A percentile compares a stretch with the other conserved stretches of the same genome.
These are phyloP conservation scores for Clavariopsis aquatica DNA, from an alignment of 495 filamentous ascomycete species.

Conservation along the genomic window DNA sequence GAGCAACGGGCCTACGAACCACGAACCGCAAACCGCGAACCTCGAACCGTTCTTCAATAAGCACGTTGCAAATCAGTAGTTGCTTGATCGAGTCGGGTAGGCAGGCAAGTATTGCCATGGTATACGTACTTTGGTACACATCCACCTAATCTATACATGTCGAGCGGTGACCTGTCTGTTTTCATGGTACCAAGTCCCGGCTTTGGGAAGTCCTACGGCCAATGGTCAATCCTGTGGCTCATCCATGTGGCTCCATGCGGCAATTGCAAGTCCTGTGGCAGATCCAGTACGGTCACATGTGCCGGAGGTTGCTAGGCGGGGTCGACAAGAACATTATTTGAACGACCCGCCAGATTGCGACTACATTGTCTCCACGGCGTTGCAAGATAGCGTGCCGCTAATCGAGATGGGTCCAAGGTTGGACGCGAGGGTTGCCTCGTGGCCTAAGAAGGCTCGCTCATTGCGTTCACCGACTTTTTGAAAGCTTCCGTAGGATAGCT, in stretches of 20 bases:
- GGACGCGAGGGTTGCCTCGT: slow-evolving; percentile 13
- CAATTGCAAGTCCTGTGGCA: slow-evolving; percentile 8
- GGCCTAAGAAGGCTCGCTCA: not conserved
- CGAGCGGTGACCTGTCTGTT: not conserved
- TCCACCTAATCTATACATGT: slow-evolving; percentile 10
- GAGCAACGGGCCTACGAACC: not conserved
- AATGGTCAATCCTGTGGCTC: not conserved
- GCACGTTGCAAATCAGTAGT: slow-evolving; percentile 35
- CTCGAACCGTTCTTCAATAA: slow-evolving; percentile 16
- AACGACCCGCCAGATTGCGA: slow-evolving; percentile 15
- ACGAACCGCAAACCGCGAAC: too few relatives aligned
- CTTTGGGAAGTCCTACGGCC: not conserved
- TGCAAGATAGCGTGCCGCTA: slow-evolving; percentile 7
- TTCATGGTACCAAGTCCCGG: not conserved
- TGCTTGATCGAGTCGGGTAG: slow-evolving; percentile 24
- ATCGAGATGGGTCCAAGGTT: slow-evolving; percentile 9
- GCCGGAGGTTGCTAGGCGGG: slow-evolving; percentile 1
- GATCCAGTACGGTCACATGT: slow-evolving; percentile 2
- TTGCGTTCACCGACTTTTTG: slow-evolving; percentile 6
- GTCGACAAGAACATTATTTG: slow-evolving; percentile 8
- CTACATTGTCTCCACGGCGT: slow-evolving; percentile 2
- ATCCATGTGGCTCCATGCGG: slow-evolving; percentile 12
- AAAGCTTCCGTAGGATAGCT: not conserved
- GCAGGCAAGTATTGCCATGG: slow-evolving; percentile 24
- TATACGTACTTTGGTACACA: slow-evolving; percentile 34